Percentiles rank a stretch among this genome's conserved stretches.
Evolutionary conservation across 768 basidiomycete genomes (phyloP).

Genomic region (Suillus luteus): DNA sequence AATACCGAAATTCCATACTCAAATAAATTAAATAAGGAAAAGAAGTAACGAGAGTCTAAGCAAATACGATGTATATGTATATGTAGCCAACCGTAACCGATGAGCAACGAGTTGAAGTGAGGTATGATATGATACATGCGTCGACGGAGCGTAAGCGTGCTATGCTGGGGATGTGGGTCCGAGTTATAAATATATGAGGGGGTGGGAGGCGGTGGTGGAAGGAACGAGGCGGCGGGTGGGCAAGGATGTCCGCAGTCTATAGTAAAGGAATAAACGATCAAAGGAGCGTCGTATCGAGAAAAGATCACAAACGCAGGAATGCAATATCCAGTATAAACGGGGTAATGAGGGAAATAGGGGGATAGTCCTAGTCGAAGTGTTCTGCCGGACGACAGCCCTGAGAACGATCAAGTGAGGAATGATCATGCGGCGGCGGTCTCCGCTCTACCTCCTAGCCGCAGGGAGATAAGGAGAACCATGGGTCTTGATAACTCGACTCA

Average conservation of each 20-base stretch:
- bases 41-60: neutral
- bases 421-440: neutral
- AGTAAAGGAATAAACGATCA: neutral
- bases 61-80: constrained; percentile 1
- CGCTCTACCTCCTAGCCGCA: neutral
- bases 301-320: neutral
- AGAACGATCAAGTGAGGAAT: neutral
- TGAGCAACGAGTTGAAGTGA: neutral
- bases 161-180: neutral
- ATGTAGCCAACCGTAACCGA: neutral
- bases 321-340: neutral
- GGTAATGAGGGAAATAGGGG: neutral
- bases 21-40: constrained; percentile 1
- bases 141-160: too few relatives aligned
- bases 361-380: neutral
- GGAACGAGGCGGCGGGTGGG: neutral
- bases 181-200: neutral
- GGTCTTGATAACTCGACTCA: neutral
- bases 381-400: neutral
- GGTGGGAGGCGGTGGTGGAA: neutral
- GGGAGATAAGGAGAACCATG: neutral
- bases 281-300: neutral
- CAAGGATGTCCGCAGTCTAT: neutral
- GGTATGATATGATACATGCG: constrained; percentile 9
- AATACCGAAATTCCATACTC: neutral